Conservation (phyloP, 2,329 filamentous ascomycete species). For the Fusarium nodosum region DNA sequence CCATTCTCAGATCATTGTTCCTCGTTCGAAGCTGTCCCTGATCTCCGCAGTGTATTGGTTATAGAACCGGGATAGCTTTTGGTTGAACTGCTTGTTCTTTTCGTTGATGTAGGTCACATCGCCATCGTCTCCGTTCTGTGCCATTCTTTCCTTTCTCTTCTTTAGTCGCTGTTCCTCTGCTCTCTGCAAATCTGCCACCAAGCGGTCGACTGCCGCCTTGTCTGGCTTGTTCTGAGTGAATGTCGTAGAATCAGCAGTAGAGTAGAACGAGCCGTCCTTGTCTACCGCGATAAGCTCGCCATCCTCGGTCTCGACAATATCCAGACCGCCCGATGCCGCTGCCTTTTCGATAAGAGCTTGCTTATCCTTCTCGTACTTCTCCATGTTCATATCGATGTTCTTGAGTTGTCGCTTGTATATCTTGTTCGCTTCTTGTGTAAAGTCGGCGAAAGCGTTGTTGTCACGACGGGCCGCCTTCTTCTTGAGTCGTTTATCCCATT, state of each 20-base stretch:
- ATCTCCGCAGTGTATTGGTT: conserved; percentile 99
- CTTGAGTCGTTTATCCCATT: conserved; percentile 90
- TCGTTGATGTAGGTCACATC: conserved; percentile 99
- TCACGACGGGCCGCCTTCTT: conserved; percentile 87
- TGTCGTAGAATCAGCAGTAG: conserved; percentile 83
- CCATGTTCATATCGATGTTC: conserved; percentile 81
- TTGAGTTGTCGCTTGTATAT: conserved; percentile 92
- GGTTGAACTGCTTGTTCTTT: conserved; percentile 99
- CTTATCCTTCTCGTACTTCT: conserved; percentile 89
- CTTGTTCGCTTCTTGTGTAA: conserved; percentile 87
- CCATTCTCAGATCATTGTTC: conserved; percentile 84
- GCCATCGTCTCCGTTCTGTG: conserved; percentile 83
- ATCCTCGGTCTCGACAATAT: conserved; percentile 95
- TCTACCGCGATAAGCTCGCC: conserved; percentile 96
- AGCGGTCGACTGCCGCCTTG: conserved; percentile 86
- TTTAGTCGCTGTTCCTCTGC: conserved; percentile 89
- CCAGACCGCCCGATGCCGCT: conserved; percentile 84
- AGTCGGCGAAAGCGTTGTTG: conserved; percentile 91
- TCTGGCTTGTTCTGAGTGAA: conserved; percentile 90
- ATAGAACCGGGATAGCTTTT: conserved; percentile 95
- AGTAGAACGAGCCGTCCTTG: conserved; percentile 90
- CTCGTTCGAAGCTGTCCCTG: conserved; percentile 95
- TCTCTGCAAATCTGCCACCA: conserved; percentile 88
- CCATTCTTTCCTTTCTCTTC: conserved; percentile 84
- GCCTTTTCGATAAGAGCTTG: conserved; percentile 86